Evolutionary conservation across 371 early-diverging fungal genomes (phyloP).

Genomic region (Smittium mucronatum): DNA sequence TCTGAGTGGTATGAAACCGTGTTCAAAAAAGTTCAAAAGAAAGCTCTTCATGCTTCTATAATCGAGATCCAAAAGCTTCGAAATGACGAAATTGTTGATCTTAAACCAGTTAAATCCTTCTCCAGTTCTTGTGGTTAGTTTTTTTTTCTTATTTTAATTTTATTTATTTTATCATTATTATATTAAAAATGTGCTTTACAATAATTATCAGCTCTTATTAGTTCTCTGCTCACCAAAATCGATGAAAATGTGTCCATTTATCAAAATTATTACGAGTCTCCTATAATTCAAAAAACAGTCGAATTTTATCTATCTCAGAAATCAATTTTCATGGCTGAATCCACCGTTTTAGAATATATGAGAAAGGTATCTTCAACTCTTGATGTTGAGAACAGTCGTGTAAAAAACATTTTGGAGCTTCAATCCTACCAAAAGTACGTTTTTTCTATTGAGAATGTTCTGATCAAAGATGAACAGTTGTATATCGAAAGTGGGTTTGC

Average conservation of each 20-base stretch:
- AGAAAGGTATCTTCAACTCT: constrained; percentile 76
- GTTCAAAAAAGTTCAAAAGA: background rate
- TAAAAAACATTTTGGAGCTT: constrained; percentile 73
- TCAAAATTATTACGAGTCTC: background rate
- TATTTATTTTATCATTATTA: no score
- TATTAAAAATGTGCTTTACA: no score
- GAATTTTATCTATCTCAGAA: constrained; percentile 21
- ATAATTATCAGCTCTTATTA: constrained; percentile 9
- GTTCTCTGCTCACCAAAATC: constrained; percentile 31
- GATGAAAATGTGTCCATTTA: background rate
- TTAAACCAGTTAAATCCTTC: constrained; percentile 4
- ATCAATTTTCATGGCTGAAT: constrained; percentile 69
- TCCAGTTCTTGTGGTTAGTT: constrained; percentile 7
- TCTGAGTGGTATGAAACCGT: constrained; percentile 3
- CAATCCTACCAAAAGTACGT: constrained; percentile 64
- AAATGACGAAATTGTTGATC: constrained; percentile 9
- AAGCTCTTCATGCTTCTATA: background rate
- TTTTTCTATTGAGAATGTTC: constrained; percentile 61
- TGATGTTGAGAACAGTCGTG: constrained; percentile 76
- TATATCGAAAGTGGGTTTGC: constrained; percentile 81
- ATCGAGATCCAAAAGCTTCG: background rate
- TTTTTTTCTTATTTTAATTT: background rate
- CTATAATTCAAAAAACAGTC: background rate
- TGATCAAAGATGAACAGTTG: constrained; percentile 68
- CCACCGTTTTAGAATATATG: constrained; percentile 86